Evolutionary conservation across 306 rosid species (phyloP).

Genomic region (Pterocarpus santalinus): DNA sequence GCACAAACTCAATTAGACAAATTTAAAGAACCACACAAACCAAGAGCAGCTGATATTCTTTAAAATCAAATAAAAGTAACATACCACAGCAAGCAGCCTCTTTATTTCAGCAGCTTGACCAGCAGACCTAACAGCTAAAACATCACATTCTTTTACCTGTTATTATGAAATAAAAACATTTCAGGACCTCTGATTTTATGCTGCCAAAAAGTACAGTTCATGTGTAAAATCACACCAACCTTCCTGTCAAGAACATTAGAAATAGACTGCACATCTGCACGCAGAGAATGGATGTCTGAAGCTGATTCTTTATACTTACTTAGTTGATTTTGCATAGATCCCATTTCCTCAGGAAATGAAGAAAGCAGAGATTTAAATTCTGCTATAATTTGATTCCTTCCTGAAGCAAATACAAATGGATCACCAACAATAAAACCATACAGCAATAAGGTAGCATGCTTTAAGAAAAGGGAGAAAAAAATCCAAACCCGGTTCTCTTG

Average conservation of each 20-base stretch:
- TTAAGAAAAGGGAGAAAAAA: neutral
- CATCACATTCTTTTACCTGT: slow-evolving; percentile 83
- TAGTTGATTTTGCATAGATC: slow-evolving; percentile 83
- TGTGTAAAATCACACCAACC: slow-evolving; percentile 60
- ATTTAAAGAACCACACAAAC: slow-evolving; percentile 9
- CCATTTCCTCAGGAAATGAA: slow-evolving; percentile 96
- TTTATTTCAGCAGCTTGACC: slow-evolving; percentile 73
- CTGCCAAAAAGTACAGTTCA: slow-evolving; percentile 29
- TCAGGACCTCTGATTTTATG: slow-evolving; percentile 43
- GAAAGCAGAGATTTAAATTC: slow-evolving; percentile 88
- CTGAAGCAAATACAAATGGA: slow-evolving; percentile 60
- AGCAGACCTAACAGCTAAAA: slow-evolving; percentile 61
- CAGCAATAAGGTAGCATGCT: slow-evolving; percentile 19
- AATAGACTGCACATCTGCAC: slow-evolving; percentile 85
- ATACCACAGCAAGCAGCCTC: slow-evolving; percentile 78
- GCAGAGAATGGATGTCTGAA: slow-evolving; percentile 83
- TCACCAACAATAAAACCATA: slow-evolving; percentile 40
- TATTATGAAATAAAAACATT: neutral
- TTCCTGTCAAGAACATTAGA: slow-evolving; percentile 80
- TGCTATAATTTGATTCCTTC: slow-evolving; percentile 85
- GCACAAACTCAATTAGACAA: slow-evolving; percentile 2
- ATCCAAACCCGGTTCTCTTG: slow-evolving; percentile 81
- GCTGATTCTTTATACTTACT: slow-evolving; percentile 88
- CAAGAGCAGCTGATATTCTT: neutral
- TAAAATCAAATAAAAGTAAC: slow-evolving; percentile 32